Evolutionary conservation across 2,329 filamentous ascomycete species (phyloP).

Genomic region (Purpureocillium lavendulum): DNA sequence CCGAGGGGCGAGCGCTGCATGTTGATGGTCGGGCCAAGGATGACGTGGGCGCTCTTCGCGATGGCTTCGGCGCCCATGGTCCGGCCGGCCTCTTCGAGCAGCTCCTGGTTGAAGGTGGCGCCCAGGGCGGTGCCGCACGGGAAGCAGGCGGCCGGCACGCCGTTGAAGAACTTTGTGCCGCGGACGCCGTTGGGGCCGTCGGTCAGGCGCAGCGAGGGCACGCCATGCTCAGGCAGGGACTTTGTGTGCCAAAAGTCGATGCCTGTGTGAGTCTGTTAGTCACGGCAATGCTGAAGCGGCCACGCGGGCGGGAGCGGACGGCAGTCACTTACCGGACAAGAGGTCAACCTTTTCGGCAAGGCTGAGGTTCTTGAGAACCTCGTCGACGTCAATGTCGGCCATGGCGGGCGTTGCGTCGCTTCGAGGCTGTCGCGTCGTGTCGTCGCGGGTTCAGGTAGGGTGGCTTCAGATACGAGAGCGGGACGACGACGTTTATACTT

Average conservation of each 20-base stretch:
- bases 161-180: slow-evolving; percentile 61
- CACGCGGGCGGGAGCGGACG: not conserved
- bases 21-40: slow-evolving; percentile 55
- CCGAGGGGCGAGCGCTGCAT: slow-evolving; percentile 53
- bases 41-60: slow-evolving; percentile 48
- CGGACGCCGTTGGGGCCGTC: slow-evolving; percentile 65
- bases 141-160: slow-evolving; percentile 50
- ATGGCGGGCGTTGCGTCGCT: no score
- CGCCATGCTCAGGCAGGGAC: slow-evolving; percentile 47
- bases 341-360: slow-evolving; percentile 44
- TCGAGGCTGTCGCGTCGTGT: no score
- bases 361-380: slow-evolving; percentile 44
- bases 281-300: no score
- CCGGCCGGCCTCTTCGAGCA: slow-evolving; percentile 41
- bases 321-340: slow-evolving; percentile 31
- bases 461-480: no score
- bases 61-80: slow-evolving; percentile 46
- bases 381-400: slow-evolving; percentile 46
- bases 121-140: slow-evolving; percentile 51
- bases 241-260: slow-evolving; percentile 65
- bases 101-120: slow-evolving; percentile 46
- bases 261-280: slow-evolving; percentile 26
- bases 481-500: no score
- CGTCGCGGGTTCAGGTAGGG: no score
- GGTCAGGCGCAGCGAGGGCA: slow-evolving; percentile 56